Conservation (phyloP, 768 basidiomycete genomes). For the Mrakia blollopis region DNA sequence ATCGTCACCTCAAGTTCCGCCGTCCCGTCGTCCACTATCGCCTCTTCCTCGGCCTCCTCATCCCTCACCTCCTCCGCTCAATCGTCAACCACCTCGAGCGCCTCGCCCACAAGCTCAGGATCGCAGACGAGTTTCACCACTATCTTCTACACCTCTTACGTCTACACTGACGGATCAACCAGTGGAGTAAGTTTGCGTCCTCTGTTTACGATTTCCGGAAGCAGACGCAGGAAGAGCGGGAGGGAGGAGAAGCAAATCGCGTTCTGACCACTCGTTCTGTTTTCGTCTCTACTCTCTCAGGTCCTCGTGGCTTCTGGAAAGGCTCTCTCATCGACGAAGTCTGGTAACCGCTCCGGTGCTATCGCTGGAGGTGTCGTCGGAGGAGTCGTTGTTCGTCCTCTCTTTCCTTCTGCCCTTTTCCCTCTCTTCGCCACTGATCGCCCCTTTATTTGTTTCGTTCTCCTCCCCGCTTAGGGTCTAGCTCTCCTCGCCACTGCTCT, state of each 20-base stretch:
- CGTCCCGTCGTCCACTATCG: neutral
- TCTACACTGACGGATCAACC: neutral
- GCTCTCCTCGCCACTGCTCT: neutral
- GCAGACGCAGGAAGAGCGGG: neutral
- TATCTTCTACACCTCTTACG: conserved; percentile 11
- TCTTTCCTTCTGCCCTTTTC: neutral
- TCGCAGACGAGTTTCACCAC: neutral
- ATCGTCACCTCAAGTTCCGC: neutral
- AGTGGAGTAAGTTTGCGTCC: neutral
- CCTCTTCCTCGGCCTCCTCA: neutral
- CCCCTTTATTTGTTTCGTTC: neutral
- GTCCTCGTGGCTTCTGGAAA: conserved; percentile 1
- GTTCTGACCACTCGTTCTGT: neutral
- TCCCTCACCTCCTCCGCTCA: neutral
- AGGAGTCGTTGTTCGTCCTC: neutral
- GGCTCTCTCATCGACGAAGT: neutral
- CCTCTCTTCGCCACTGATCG: neutral
- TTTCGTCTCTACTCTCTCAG: neutral
- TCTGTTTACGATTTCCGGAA: too few relatives aligned
- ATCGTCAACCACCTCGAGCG: neutral
- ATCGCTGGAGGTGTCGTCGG: conserved; percentile 9
- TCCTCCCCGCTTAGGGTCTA: neutral
- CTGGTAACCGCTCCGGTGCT: neutral
- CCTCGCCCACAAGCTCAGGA: neutral
- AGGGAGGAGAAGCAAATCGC: neutral